Evolutionary conservation across 1,139 yeast species (phyloP).

Genomic region (Yamadazyma atlantica): DNA sequence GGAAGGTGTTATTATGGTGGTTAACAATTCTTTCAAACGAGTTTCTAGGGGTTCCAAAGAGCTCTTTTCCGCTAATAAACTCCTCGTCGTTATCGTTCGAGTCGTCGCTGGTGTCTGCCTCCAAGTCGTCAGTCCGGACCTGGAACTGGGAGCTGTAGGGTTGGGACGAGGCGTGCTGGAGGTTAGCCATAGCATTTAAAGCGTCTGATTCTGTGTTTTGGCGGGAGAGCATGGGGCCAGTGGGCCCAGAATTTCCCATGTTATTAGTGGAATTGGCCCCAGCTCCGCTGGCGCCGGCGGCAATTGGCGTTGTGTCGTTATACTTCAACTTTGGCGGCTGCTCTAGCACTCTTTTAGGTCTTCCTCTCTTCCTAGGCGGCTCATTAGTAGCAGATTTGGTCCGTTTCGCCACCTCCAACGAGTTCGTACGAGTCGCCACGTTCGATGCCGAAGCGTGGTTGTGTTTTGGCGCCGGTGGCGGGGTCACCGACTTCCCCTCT

Average conservation of each 20-base stretch:
- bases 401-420: constrained; percentile 16
- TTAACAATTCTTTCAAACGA: constrained; percentile 36
- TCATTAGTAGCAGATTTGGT: constrained; percentile 25
- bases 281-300: no score
- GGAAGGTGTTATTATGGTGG: constrained; percentile 11
- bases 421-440: constrained; percentile 43
- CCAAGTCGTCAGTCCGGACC: constrained; percentile 40
- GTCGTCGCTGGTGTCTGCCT: constrained; percentile 24
- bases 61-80: constrained; percentile 40
- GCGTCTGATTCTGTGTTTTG: constrained; percentile 49
- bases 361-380: constrained; percentile 45
- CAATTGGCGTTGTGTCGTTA: constrained; percentile 35
- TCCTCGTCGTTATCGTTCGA: constrained; percentile 27
- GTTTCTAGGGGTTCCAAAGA: constrained; percentile 45
- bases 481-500: constrained; percentile 60
- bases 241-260: no score
- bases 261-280: no score
- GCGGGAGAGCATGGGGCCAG: no score
- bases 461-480: constrained; percentile 85
- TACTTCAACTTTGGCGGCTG: constrained; percentile 28
- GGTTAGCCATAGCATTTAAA: constrained; percentile 33
- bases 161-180: constrained; percentile 24
- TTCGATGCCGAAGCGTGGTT: constrained; percentile 65
- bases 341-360: constrained; percentile 43
- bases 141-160: no score